Evolutionary conservation across 2,329 filamentous ascomycete species (phyloP).

Genomic region (Arthroderma sp.): DNA sequence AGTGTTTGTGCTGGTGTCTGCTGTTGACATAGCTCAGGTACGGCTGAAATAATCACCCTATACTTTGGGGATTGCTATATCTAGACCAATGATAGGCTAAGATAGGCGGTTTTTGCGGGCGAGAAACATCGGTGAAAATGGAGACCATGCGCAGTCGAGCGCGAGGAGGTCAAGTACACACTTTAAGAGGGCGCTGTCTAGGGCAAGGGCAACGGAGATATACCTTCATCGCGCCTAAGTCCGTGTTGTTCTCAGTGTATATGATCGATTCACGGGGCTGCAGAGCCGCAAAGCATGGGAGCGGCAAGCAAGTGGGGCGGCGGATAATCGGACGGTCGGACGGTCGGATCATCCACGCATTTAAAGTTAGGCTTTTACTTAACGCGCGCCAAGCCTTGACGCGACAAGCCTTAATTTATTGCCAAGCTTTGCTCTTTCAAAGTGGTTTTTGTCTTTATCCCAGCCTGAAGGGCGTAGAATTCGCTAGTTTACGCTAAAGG

Average conservation of each 20-base stretch:
- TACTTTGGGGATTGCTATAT: background rate
- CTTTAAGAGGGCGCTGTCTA: constrained; percentile 15
- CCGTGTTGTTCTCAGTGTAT: background rate
- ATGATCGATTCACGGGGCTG: background rate
- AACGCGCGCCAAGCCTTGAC: background rate
- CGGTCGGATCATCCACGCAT: constrained; percentile 18
- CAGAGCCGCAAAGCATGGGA: background rate
- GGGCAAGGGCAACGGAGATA: constrained; percentile 10
- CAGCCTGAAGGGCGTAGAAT: too few relatives aligned
- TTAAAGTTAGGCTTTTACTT: constrained; percentile 2
- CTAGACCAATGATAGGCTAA: constrained; percentile 4
- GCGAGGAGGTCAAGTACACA: background rate
- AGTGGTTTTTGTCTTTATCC: background rate
- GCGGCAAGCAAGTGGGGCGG: background rate
- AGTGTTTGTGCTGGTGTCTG: background rate
- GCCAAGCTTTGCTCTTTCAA: background rate
- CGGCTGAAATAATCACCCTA: background rate
- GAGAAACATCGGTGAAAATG: background rate
- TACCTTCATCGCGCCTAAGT: background rate
- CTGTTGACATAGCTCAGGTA: background rate
- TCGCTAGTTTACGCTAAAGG: too few relatives aligned
- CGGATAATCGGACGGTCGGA: constrained; percentile 6
- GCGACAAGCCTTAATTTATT: background rate
- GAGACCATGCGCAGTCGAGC: background rate
- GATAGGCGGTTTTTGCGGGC: constrained; percentile 13